These are phyloP conservation scores for Chlamydomonas sp. DNA, from an alignment of 139 green algal species.

Conservation along the genomic window DNA sequence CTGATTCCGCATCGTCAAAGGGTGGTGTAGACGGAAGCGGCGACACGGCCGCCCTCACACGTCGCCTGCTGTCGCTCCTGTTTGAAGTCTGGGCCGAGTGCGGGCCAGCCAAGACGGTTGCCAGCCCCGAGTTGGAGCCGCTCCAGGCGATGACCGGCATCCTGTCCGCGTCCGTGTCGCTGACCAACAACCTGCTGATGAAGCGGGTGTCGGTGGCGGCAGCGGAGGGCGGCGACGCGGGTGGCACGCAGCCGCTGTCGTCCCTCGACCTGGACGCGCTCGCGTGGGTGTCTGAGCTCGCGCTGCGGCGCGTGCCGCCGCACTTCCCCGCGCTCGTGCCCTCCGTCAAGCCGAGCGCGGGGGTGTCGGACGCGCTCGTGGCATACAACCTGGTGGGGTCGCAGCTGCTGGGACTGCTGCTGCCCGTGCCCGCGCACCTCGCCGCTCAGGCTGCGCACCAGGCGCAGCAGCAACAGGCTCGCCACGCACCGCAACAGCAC, in stretches of 20 bases:
- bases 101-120: constrained; percentile 30
- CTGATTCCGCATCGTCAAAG: too few species aligned
- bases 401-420: constrained; percentile 9
- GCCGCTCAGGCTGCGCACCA: neutral
- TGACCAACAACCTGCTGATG: neutral
- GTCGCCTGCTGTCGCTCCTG: constrained; percentile 33
- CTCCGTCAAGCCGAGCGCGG: neutral
- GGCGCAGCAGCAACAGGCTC: neutral
- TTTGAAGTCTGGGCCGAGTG: constrained; percentile 49
- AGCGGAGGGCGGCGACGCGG: neutral
- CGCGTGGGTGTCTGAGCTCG: constrained; percentile 10
- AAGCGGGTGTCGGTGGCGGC: neutral
- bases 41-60: neutral
- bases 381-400: constrained; percentile 40
- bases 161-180: constrained; percentile 6
- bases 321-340: constrained; percentile 37
- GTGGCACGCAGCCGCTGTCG: too few species aligned
- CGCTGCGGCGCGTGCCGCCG: constrained; percentile 24
- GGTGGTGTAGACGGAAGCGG: too few species aligned
- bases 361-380: constrained; percentile 37
- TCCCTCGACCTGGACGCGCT: neutral
- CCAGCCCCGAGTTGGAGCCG: constrained; percentile 30
- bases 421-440: neutral
- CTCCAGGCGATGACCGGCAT: constrained; percentile 20
- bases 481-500: too few species aligned